A percentile compares a stretch with the other conserved stretches of the same genome.
These are phyloP conservation scores for Phytopythium mirpurense DNA, from an alignment of 352 stramenopile species.

Conservation along the genomic window DNA sequence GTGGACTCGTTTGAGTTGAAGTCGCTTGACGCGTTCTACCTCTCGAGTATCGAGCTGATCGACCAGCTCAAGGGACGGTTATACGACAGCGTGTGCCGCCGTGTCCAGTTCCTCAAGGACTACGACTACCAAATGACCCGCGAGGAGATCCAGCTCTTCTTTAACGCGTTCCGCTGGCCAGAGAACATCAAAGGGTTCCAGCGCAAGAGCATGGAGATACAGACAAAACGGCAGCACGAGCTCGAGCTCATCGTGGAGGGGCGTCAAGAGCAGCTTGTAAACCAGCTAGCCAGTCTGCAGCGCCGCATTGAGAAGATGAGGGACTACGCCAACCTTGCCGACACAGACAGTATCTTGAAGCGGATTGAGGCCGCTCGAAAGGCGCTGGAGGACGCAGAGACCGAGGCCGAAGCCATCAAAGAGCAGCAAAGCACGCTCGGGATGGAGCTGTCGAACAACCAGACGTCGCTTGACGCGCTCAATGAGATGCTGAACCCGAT, in stretches of 20 bases:
- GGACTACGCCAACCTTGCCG: slow-evolving; percentile 78
- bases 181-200: slow-evolving; percentile 90
- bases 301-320: slow-evolving; percentile 90
- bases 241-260: slow-evolving; percentile 87
- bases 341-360: slow-evolving; percentile 79
- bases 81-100: slow-evolving; percentile 64
- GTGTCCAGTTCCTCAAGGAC: slow-evolving; percentile 86
- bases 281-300: slow-evolving; percentile 71
- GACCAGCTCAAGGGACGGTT: slow-evolving; percentile 69
- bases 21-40: slow-evolving; percentile 80
- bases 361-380: slow-evolving; percentile 78
- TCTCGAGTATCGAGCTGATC: slow-evolving; percentile 68
- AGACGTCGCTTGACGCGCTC: slow-evolving; percentile 65
- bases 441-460: slow-evolving; percentile 80
- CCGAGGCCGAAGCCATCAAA: slow-evolving; percentile 78
- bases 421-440: slow-evolving; percentile 88
- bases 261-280: slow-evolving; percentile 81
- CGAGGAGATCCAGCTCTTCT: slow-evolving; percentile 90
- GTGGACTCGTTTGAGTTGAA: slow-evolving; percentile 90
- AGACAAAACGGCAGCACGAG: slow-evolving; percentile 87
- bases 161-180: slow-evolving; percentile 89
- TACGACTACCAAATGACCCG: slow-evolving; percentile 83
- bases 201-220: slow-evolving; percentile 87
- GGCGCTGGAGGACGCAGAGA: slow-evolving; percentile 71
- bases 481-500: slow-evolving; percentile 82